phyloP scores from a whole-genome alignment of 352 stramenopile genomes.

The Pythium dissimile region DNA sequence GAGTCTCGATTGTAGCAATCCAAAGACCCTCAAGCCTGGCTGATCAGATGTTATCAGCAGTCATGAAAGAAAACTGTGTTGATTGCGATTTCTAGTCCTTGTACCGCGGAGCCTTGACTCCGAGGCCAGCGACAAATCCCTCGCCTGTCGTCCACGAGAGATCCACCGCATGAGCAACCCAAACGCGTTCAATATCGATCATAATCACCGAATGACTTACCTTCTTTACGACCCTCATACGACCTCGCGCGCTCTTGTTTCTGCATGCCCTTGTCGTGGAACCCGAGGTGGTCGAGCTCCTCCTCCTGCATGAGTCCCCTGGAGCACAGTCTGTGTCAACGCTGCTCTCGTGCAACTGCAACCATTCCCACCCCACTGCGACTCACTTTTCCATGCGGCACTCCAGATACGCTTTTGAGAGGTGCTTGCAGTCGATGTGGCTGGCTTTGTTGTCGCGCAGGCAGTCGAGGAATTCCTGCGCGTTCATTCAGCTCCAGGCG shows the following conservation, averaged over 20 bases:
- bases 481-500: background rate
- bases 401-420: slow-evolving; percentile 84
- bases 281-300: slow-evolving; percentile 79
- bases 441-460: slow-evolving; percentile 75
- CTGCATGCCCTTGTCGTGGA: slow-evolving; percentile 78
- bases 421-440: slow-evolving; percentile 89
- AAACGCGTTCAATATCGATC: background rate
- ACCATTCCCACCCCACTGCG: background rate
- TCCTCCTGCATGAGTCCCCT: slow-evolving; percentile 84
- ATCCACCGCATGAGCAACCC: background rate
- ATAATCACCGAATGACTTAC: slow-evolving; percentile 7
- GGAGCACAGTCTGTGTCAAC: background rate
- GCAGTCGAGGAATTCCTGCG: slow-evolving; percentile 76
- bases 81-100: too few relatives aligned
- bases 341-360: background rate
- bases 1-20: background rate
- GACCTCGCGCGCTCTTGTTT: slow-evolving; percentile 41
- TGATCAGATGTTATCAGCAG: too few relatives aligned
- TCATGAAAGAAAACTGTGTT: too few relatives aligned
- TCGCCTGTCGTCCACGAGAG: slow-evolving; percentile 32
- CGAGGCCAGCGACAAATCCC: slow-evolving; percentile 78
- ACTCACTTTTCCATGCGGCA: slow-evolving; percentile 90
- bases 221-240: slow-evolving; percentile 73
- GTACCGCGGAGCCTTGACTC: slow-evolving; percentile 71
- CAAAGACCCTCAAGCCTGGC: background rate